Evolutionary conservation across 305 asterid species (phyloP), one percentile per base, ranked within the genome.

Genomic region (Fraxinus paxiana): DNA sequence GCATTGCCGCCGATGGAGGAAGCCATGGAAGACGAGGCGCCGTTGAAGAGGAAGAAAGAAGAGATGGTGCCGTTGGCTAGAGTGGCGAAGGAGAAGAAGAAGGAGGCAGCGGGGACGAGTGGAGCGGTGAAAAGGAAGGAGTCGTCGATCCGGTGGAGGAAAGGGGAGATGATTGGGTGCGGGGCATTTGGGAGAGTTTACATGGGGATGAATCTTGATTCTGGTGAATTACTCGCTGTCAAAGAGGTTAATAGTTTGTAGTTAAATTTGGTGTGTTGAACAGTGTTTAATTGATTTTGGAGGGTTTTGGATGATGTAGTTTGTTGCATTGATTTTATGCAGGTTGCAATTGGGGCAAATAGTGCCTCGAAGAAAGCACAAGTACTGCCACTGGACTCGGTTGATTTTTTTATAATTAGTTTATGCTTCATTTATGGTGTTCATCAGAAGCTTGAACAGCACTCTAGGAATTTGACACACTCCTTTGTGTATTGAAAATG

Each of bases 111-210:
- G 38, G 75, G 22, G 22, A 30, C 38, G 38, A 69, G 41, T 30
- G 43, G 22, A 31, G 43, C n/a, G 13, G 43, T 69, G 75, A 13
- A 69, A 15, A 31, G 43, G 22, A 69, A 69, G 75, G 75, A 69
- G 41, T 35, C 91, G 56, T 88, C 84, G 83, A 95, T 95, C 85
- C 90, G 96, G 86, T 92, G 97, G 99, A 84, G 97, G 89, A 96
- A 91, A 79, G 98, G 99, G 85, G 99, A 96, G 82, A 85, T 94
- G 90, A 95, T 95, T 67, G 99, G 98, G 0, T 90, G 97, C 63
- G 98, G 99, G 71, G 98, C 99, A 76, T 95, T 95, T 83, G 99
- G 99, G 70, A 90, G 98, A 88, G 99, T 96, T 67, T 92, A 92
- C 88, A 96, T 96, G 99, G 99, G 99, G 80, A 92, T 94, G 99